Base-by-base conservation (phyloP, 106 monocot genomes). In the Acorus gramineus region DNA sequence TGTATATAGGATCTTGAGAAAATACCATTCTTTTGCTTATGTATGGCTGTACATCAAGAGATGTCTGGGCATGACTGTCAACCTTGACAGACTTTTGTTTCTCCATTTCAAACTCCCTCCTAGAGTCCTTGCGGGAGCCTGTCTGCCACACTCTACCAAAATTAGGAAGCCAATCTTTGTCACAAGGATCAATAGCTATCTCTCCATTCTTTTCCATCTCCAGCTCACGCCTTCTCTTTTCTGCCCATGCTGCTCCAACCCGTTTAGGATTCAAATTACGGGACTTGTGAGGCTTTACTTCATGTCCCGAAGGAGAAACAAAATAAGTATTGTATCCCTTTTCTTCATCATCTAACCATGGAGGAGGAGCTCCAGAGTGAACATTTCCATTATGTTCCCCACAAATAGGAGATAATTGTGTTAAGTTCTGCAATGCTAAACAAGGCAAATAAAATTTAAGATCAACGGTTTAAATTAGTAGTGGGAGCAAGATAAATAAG, bases 111-210 rank as follows among this genome's bases (percentile, higher is more conserved):
- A 98, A 98, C 52, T 98, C 85, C 69, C 80, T 98, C 65, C 74
- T 83, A 44, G 91, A 90, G 63, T 98, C 96, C 74, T 84, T 98
- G 28, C 96, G 73, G 6, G 96, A 88, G 43, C 96, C 91, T 57
- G 81, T 66, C 69, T 98, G 91, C 96, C 96, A 98, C 67, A 91
- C 96, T 73, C 96, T 70, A 53, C 96, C 96, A 81, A 91, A 98
- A 79, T 98, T 86, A 14, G 96, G 96, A 10, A 98, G 96, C 96
- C 96, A 98, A 56, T 83, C 77, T 66, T 73, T 66, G 78, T 84
- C 81, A 76, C 64, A 73, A 50, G 7, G 57, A n/a, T 51, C 64
- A 59, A 60, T 12, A 69, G 73, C 65, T 63, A 70, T 65, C 65
- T 85, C 77, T 49, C 87, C 91, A 49, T 68, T 83, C 72, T 83